Evolutionary conservation across 1,139 yeast species (phyloP), one percentile per base, ranked within the genome.

Genomic region (Geotrichum cucujoidarum): DNA sequence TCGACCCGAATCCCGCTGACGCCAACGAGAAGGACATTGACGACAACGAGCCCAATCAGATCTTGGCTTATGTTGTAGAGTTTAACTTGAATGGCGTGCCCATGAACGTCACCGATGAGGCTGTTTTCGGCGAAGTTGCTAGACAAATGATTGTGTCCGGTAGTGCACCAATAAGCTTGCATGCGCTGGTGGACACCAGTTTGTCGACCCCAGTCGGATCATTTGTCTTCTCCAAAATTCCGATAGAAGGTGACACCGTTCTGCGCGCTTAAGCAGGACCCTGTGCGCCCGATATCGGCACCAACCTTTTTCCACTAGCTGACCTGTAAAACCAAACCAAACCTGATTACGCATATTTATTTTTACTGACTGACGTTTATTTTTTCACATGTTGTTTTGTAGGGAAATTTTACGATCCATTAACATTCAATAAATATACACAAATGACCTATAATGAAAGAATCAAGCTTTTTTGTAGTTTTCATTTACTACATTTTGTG

Each of bases 171-270:
- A 53, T 67, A 30, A 49, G 49, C 5, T 58, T 67, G 8, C 60
- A 63, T 7, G 62, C 70, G 8, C 27, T 61, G 61, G 53, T 58
- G 51, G 62, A 73, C 51, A 59, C 72, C n/a, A 66, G 64, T 10
- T 47, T 76, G 5, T 48, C 53, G 6, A 75, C 77, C 47, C 77
- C 80, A 0, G 52, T 68, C 13, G 73, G 71, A 2, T 56, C 54
- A 13, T 47, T 69, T 44, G 60, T 56, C n/a, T 38, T 67, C 22
- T 54, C 60, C 2, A 63, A 61, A 10, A 43, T 68, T 1, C 56
- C 58, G 1, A 55, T 67, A 4, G 53, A 51, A 25, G 62, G 64
- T 2, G 54, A 50, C 14, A 56, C 61, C 2, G 48, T 53, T 18
- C 31, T 50, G 18, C 43, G 37, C 22, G 30, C 47, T n/a, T 43